A percentile compares a stretch with the other conserved stretches of the same genome.
phyloP scores from a whole-genome alignment of 768 basidiomycete genomes.

The Omphalotus guepiniiformis region DNA sequence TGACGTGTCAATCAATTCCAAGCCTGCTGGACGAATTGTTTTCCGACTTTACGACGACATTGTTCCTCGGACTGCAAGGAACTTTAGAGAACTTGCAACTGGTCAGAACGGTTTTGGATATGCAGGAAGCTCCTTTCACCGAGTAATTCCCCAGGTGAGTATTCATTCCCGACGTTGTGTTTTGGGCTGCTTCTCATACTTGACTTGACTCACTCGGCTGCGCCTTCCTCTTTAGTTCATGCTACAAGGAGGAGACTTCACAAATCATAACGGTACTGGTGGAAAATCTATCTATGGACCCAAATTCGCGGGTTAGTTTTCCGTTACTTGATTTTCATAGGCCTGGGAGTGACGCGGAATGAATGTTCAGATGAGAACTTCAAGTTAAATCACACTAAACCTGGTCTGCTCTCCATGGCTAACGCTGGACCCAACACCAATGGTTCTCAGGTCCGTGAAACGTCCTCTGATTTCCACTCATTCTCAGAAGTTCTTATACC shows the following conservation, averaged over 20 bases:
- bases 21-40: conserved; percentile 51
- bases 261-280: conserved; percentile 62
- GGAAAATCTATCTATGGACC: conserved; percentile 77
- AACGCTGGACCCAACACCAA: conserved; percentile 83
- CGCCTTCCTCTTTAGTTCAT: conserved; percentile 83
- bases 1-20: conserved; percentile 49
- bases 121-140: conserved; percentile 32
- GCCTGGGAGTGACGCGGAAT: background rate
- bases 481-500: background rate
- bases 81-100: conserved; percentile 89
- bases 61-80: conserved; percentile 68
- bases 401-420: conserved; percentile 71
- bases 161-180: too few species aligned
- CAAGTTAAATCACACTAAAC: conserved; percentile 65
- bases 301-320: conserved; percentile 53
- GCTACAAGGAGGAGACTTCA: conserved; percentile 92
- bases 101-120: conserved; percentile 76
- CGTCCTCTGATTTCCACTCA: conserved; percentile 7
- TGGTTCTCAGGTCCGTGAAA: conserved; percentile 42
- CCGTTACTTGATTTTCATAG: conserved; percentile 10
- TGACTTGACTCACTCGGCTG: too few species aligned
- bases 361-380: conserved; percentile 77
- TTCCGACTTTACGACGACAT: conserved; percentile 85
- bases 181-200: too few species aligned
- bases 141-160: conserved; percentile 4